Base-by-base conservation (phyloP, 352 stramenopile genomes). In the Phytophthora gonapodyides region DNA sequence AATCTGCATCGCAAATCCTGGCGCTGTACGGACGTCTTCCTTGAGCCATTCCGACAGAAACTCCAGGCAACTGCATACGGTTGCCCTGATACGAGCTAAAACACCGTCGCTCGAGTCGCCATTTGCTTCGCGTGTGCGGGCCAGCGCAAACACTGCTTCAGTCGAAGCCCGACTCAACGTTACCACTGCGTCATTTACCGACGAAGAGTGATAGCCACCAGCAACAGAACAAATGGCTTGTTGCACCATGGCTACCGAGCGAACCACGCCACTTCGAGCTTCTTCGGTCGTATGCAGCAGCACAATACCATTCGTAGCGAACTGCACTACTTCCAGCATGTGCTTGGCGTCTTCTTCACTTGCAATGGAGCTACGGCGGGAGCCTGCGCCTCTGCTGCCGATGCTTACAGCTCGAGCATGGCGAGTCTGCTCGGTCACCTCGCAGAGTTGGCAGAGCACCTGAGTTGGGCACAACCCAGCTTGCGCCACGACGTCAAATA, bases 271-370 rank as follows among this genome's bases (percentile, higher is more conserved):
- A 44, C 45, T 46, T 3, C 76, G 72, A 12, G 71, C 63, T 52
- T 70, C 57, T 57, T 74, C 64, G 3, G 72, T 84, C 8, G 71
- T 78, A 42, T 88, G 78, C 4, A 88, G 47, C 53, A 86, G 57
- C 35, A 86, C 71, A 47, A 88, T 79, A 16, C 74, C 74, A 27
- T 34, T 59, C 5, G 75, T 88, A 61, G 79, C 75, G 24, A 76
- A 68, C 19, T 73, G 55, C 16, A 82, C 36, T 10, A 85, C 62
- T 49, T 82, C 71, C 30, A 61, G 40, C 49, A 86, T 56, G 15
- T 78, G 58, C 8, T 67, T 68, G 10, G 67, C 55, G 42, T 64
- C 59, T 24, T 71, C 47, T 13, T 67, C 44, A 31, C 38, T 65
- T 43, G 55, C 43, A 52, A 65, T 44, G 8, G 59, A 73, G 27